These are phyloP conservation scores for Colletotrichum tanaceti DNA, from an alignment of 2,329 filamentous ascomycete genomes.

Conservation along the genomic window DNA sequence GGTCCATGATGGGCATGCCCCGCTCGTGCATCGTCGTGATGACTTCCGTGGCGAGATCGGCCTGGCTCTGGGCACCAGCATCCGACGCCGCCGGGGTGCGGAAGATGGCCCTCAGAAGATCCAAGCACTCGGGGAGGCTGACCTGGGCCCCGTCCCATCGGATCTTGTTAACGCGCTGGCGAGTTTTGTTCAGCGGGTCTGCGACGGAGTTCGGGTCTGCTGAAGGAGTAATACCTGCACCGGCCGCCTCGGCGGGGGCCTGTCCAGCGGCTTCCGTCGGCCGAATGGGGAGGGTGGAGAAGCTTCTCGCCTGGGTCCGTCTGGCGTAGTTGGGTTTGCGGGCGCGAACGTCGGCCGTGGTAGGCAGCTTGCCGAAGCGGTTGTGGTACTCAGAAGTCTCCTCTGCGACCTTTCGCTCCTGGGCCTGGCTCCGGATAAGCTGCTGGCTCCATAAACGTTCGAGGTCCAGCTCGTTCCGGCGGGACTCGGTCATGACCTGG, in stretches of 20 bases:
- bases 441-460: conserved; percentile 63
- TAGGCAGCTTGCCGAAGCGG: conserved; percentile 37
- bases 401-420: conserved; percentile 24
- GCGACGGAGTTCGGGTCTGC: conserved; percentile 6
- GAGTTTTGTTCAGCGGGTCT: conserved; percentile 29
- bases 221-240: conserved; percentile 17
- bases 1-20: conserved; percentile 55
- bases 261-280: conserved; percentile 27
- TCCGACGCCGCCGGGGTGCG: conserved; percentile 41
- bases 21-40: conserved; percentile 60
- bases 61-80: conserved; percentile 46
- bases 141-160: conserved; percentile 52
- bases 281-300: conserved; percentile 49
- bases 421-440: conserved; percentile 49
- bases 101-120: conserved; percentile 56
- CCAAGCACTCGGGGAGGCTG: conserved; percentile 50
- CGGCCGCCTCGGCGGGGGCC: background rate
- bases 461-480: conserved; percentile 64
- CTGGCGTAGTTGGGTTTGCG: conserved; percentile 1
- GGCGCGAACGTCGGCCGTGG: conserved; percentile 20
- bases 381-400: conserved; percentile 45
- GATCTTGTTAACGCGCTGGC: conserved; percentile 53
- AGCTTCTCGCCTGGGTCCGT: conserved; percentile 50
- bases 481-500: conserved; percentile 67
- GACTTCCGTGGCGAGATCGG: conserved; percentile 56